Evolutionary conservation across 345 rosid species (phyloP), one percentile per base, ranked within the genome.

Genomic region (Salix exigua): DNA sequence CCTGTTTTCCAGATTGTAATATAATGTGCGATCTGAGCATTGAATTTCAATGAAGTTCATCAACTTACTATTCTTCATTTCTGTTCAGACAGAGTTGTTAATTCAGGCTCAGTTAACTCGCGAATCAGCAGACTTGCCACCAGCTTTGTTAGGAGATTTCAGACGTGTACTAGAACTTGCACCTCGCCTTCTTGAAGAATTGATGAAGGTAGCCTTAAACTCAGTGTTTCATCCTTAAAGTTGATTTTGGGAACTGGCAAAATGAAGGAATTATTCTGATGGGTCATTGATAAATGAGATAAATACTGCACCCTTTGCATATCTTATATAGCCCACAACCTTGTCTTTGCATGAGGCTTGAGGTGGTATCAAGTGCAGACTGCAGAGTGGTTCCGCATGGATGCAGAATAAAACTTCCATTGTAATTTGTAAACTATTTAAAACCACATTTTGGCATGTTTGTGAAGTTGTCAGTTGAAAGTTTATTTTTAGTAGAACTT

Each of bases 81-180:
- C 70, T 79, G 18, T 74, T 11, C 90, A 93, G 99, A 93, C 97
- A 50, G 99, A 96, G 84, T 82, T 96, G 89, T 86, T 96, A 90
- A 92, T 96, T 82, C 99, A 96, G 87, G 98, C 99, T 51, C 99
- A 96, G 72, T 86, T 96, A 83, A 92, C 95, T 66, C 93, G 92
- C 71, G 90, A 88, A 87, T 85, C 93, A 66, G 88, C 86, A 58
- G 86, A 87, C 55, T 83, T 96, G 75, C 88, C 98, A 69, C 98
- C 98, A 62, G 86, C 92, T 78, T 84, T 96, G 87, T 83, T 77
- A 33, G 85, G 81, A 79, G 99, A 96, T 86, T 92, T 96, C 79
- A 92, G 85, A 81, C 96, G 89, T 66, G 91, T 93, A 35, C 87
- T 96, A 66, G 98, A 92, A 85, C 97, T 93, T 83, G 88, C 99